Base-by-base conservation (phyloP, 2,329 filamentous ascomycete genomes). In the Hypoxylon sp. region DNA sequence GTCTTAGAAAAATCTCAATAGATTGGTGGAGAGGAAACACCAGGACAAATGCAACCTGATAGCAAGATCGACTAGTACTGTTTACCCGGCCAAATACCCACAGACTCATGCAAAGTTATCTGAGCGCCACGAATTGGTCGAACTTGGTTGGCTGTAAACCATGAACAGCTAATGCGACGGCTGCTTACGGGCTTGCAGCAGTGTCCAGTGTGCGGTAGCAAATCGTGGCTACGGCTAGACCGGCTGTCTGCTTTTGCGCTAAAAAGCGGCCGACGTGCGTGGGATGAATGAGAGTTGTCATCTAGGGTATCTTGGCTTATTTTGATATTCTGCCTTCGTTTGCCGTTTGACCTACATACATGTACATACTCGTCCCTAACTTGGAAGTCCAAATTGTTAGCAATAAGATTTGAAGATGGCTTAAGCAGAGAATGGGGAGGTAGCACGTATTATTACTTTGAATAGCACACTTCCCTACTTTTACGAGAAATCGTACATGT, bases 71-170 rank as follows among this genome's bases (percentile, higher is more conserved):
- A 59, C 68, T 21, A 21, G 37, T 63, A 53, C 57, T 65, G 51
- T 73, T 73, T 71, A 71, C 61, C 71, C 70, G 71, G 63, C 61
- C 47, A 56, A 68, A 65, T 70, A 68, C 65, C 71, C 69, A 71
- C 67, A 62, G 65, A 47, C 67, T 65, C 56, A 69, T 68, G 69
- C 67, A 68, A 25, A 61, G 59, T 63, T 67, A 70, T 73, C 71
- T 67, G 65, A 63, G 65, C 63, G 46, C 61, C 37, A 56, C 56
- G 60, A 59, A 65, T 66, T 65, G 46, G 30, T 48, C 29, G 12
- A 19, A 46, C 57, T 60, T 68, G 65, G 68, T 73, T 73, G 71
- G 69, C 46, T 57, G 34, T 27, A 23, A 61, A 59, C 43, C 60
- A 41, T 63, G 56, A 60, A 67, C 53, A 30, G 60, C 61, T 53